These are phyloP conservation scores for Aspergillus pseudoviridinutans DNA, from an alignment of 2,329 filamentous ascomycete species.

Conservation along the genomic window DNA sequence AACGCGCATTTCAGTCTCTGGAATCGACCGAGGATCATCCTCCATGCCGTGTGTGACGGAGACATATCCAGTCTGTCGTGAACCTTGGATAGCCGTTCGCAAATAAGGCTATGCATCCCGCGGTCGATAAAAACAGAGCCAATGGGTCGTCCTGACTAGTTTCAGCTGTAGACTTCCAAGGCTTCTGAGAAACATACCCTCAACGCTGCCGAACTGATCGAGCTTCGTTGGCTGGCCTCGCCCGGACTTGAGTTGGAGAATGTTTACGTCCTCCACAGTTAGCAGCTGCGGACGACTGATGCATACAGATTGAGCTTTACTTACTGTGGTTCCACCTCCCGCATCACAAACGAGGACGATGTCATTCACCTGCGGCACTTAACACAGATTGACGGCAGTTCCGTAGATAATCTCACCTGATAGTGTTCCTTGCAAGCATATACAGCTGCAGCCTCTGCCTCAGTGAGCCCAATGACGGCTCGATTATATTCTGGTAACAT, in stretches of 20 bases:
- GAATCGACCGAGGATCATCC: constrained; percentile 30
- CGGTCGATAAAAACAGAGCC: constrained; percentile 36
- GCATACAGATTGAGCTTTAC: background rate
- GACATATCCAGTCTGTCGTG: constrained; percentile 13
- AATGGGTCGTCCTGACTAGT: constrained; percentile 26
- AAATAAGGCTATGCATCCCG: constrained; percentile 23
- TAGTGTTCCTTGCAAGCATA: constrained; percentile 39
- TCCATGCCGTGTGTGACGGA: constrained; percentile 21
- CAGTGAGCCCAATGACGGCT: constrained; percentile 46
- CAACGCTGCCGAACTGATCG: constrained; percentile 23
- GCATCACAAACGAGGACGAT: constrained; percentile 49
- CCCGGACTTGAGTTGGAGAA: constrained; percentile 23
- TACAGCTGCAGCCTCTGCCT: constrained; percentile 53
- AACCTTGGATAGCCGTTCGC: constrained; percentile 18
- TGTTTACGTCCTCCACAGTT: constrained; percentile 26
- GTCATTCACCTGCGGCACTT: constrained; percentile 32
- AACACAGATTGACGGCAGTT: background rate
- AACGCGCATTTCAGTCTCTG: constrained; percentile 32
- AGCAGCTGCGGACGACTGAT: background rate
- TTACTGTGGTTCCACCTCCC: constrained; percentile 45
- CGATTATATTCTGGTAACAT: constrained; percentile 25
- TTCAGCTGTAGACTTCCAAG: background rate
- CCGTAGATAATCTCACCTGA: constrained; percentile 1
- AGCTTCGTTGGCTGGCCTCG: constrained; percentile 21
- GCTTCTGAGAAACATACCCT: constrained; percentile 10